phyloP scores from a whole-genome alignment of 805 yeast species.

The Candida ortonii region DNA sequence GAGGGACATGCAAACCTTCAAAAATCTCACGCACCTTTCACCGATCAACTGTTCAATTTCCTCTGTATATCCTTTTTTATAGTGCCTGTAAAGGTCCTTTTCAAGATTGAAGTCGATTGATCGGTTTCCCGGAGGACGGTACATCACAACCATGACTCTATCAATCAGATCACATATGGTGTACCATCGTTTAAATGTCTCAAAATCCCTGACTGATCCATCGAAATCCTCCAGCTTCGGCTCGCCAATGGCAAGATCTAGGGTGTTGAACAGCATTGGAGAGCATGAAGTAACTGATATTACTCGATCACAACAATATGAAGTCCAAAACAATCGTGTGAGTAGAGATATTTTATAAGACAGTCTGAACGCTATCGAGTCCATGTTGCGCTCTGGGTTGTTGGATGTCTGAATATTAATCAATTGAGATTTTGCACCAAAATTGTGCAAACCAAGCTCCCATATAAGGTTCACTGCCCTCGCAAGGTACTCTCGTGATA shows the following conservation, averaged over 20 bases:
- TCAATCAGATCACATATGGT: constrained; percentile 25
- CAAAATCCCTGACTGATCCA: constrained; percentile 23
- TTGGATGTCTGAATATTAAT: constrained; percentile 1
- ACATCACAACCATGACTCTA: constrained; percentile 23
- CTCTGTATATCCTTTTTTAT: constrained; percentile 3
- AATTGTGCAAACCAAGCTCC: constrained; percentile 30
- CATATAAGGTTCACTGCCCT: constrained; percentile 28
- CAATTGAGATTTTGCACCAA: constrained; percentile 25
- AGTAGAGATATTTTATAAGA: constrained; percentile 24
- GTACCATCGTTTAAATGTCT: constrained; percentile 25
- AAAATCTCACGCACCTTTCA: constrained; percentile 13
- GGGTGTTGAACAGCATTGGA: constrained; percentile 26
- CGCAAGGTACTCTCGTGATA: constrained; percentile 25
- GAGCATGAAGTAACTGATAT: constrained; percentile 29
- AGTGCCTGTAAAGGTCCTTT: constrained; percentile 21
- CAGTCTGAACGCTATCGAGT: constrained; percentile 16
- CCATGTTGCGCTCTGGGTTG: constrained; percentile 5
- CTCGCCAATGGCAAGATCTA: constrained; percentile 28
- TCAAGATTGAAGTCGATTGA: constrained; percentile 23
- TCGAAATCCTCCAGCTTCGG: constrained; percentile 28
- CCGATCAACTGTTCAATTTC: constrained; percentile 10
- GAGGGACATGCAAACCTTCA: constrained; percentile 20
- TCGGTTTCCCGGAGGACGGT: constrained; percentile 32
- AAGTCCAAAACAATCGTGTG: constrained; percentile 30
- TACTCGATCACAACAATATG: constrained; percentile 31